phyloP scores from a whole-genome alignment of 163 green algal species.

The Scenedesmus sp. region DNA sequence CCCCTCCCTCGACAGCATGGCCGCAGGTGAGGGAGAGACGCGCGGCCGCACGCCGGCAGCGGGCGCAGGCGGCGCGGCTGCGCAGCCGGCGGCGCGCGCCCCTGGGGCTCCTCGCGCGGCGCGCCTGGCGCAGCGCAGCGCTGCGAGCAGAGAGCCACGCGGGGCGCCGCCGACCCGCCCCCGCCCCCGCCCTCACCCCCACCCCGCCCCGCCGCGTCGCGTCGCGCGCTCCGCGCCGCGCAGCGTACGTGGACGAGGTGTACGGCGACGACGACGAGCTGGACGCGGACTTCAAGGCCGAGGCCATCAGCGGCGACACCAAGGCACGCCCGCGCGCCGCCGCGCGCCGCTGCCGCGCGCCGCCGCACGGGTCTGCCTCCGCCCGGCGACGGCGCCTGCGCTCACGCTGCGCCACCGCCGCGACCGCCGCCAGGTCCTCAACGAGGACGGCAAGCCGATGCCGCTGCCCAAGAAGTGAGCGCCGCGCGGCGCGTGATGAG shows the following conservation, averaged over 20 bases:
- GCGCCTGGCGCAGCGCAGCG: background rate
- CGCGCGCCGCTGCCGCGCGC: background rate
- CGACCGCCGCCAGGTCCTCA: slow-evolving; percentile 46
- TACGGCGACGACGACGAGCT: slow-evolving; percentile 43
- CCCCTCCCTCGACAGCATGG: slow-evolving; percentile 59
- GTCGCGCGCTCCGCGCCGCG: too few species aligned
- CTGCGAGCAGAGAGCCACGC: background rate
- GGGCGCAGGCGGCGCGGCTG: background rate
- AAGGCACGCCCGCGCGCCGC: slow-evolving; percentile 4
- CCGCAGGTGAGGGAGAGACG: slow-evolving; percentile 31
- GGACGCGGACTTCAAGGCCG: slow-evolving; percentile 67
- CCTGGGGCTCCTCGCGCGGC: too few species aligned
- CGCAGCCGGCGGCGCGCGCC: too few species aligned
- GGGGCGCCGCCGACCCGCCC: too few species aligned
- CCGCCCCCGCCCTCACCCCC: too few species aligned
- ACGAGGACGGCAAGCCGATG: slow-evolving; percentile 65
- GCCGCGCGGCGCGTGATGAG: background rate
- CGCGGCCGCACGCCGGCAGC: background rate
- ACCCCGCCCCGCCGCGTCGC: too few species aligned
- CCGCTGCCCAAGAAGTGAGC: slow-evolving; percentile 59
- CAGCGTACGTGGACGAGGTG: too few species aligned
- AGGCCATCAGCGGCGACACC: slow-evolving; percentile 65
- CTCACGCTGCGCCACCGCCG: background rate
- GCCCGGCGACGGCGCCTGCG: background rate
- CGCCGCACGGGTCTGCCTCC: background rate